phyloP scores from a whole-genome alignment of 768 basidiomycete species.

The Macrolepiota albuminosa region DNA sequence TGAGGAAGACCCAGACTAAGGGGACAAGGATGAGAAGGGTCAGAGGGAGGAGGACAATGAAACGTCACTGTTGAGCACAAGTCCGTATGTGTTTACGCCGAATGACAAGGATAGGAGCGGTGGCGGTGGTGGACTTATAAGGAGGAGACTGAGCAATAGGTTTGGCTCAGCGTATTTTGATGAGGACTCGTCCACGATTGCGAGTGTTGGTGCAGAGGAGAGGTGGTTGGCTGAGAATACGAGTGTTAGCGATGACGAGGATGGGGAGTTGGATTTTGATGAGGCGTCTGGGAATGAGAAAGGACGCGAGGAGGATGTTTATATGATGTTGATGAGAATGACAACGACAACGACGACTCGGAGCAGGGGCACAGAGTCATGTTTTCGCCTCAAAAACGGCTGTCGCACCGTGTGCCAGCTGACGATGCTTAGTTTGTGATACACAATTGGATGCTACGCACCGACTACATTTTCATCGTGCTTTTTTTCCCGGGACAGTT shows the following conservation, averaged over 20 bases:
- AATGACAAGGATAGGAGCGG: slow-evolving; percentile 1
- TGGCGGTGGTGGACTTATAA: background rate
- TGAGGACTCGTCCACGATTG: slow-evolving; percentile 50
- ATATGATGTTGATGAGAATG: too few relatives aligned
- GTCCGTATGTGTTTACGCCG: background rate
- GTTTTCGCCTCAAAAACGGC: slow-evolving; percentile 25
- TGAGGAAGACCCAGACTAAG: background rate
- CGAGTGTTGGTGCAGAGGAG: slow-evolving; percentile 28
- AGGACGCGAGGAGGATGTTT: background rate
- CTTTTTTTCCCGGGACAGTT: background rate
- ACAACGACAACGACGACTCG: slow-evolving; percentile 19
- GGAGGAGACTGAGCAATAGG: background rate
- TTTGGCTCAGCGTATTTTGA: slow-evolving; percentile 30
- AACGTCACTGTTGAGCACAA: background rate
- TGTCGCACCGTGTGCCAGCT: background rate
- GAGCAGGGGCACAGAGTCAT: slow-evolving; percentile 22
- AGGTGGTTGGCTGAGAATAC: background rate
- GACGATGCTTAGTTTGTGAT: background rate
- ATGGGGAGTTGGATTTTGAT: slow-evolving; percentile 17
- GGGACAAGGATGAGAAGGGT: background rate
- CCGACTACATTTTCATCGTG: background rate
- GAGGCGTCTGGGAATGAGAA: slow-evolving; percentile 12
- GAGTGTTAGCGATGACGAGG: slow-evolving; percentile 1
- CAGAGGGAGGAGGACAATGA: background rate
- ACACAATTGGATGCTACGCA: background rate